phyloP scores from a whole-genome alignment of 23 red algal species.

The Gracilaria domingensis region DNA sequence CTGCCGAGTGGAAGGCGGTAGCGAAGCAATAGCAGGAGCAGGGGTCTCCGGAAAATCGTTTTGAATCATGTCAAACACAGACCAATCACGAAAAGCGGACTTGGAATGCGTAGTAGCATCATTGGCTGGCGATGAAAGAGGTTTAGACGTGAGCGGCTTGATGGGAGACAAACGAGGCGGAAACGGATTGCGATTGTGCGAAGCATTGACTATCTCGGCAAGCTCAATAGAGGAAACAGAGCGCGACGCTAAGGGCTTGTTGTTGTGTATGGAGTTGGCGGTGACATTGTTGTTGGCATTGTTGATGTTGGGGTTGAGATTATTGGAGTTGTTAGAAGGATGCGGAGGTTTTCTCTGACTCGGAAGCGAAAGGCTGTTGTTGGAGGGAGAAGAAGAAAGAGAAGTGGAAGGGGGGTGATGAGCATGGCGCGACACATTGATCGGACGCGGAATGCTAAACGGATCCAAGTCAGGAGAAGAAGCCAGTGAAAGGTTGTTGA shows the following conservation, averaged over 20 bases:
- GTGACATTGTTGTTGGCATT: slow-evolving; percentile 10
- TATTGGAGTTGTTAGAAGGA: slow-evolving; percentile 20
- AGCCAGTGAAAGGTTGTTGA: slow-evolving; percentile 37
- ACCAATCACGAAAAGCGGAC: slow-evolving; percentile 50
- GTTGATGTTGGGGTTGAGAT: slow-evolving; percentile 17
- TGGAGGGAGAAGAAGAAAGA: slow-evolving; percentile 16
- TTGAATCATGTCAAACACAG: slow-evolving; percentile 90
- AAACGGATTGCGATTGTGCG: not conserved
- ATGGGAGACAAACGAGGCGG: slow-evolving; percentile 19
- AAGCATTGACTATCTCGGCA: slow-evolving; percentile 39
- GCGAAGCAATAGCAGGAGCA: slow-evolving; percentile 33
- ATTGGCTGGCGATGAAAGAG: not conserved
- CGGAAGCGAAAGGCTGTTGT: slow-evolving; percentile 16
- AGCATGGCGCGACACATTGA: slow-evolving; percentile 11
- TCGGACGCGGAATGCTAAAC: slow-evolving; percentile 31
- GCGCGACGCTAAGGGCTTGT: slow-evolving; percentile 41
- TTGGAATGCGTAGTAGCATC: not conserved
- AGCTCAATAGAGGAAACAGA: slow-evolving; percentile 64
- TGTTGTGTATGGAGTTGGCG: not conserved
- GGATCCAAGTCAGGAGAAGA: slow-evolving; percentile 34
- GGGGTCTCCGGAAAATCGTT: slow-evolving; percentile 91
- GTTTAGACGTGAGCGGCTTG: slow-evolving; percentile 10
- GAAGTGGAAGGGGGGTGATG: not conserved
- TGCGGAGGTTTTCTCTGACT: slow-evolving; percentile 42
- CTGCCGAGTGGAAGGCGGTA: not conserved